A percentile compares a stretch with the other conserved stretches of the same genome.
Conservation (phyloP, 371 early-diverging fungal genomes). For the Saksenaea vasiformis region DNA sequence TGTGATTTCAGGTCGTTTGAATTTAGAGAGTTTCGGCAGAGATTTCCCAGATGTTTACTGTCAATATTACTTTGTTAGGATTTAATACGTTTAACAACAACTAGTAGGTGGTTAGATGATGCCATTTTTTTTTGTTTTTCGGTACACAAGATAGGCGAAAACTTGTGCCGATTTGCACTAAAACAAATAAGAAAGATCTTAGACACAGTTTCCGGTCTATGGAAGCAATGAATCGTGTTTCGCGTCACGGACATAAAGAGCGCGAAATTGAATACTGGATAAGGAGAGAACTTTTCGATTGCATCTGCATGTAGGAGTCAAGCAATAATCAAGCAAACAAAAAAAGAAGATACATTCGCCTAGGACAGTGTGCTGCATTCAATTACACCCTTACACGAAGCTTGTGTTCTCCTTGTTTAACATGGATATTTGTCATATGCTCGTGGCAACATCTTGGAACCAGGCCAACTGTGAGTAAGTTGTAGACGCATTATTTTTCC, state of each 20-base stretch:
- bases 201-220: background rate
- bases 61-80: background rate
- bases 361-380: background rate
- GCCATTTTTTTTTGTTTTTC: background rate
- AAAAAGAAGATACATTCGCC: background rate
- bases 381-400: background rate
- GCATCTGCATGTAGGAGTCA: background rate
- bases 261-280: background rate
- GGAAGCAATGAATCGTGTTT: background rate
- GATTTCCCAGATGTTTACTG: too few relatives aligned
- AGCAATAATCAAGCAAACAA: background rate
- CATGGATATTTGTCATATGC: background rate
- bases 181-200: background rate
- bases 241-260: background rate
- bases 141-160: slow-evolving; percentile 3
- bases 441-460: background rate
- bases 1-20: too few relatives aligned
- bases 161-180: background rate
- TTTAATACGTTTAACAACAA: background rate
- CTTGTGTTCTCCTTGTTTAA: background rate
- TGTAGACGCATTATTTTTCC: slow-evolving; percentile 2
- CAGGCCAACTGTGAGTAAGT: background rate
- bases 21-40: too few relatives aligned
- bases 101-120: background rate
- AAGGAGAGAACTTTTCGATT: background rate